Evolutionary conservation across 192 early-diverging fungal genomes (phyloP), one percentile per base, ranked within the genome.

Genomic region (Piromyces sp.): DNA sequence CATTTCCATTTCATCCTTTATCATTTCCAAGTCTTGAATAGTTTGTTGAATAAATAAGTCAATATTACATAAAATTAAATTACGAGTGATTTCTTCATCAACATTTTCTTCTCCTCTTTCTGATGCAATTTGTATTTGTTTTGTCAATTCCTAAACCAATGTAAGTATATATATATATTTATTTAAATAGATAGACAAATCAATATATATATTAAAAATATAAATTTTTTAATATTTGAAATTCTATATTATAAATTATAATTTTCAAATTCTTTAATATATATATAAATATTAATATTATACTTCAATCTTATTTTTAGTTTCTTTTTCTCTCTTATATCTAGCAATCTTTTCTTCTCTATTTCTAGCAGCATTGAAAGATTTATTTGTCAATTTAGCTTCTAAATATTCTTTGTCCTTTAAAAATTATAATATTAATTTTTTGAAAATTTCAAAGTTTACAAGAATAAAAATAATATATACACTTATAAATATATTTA

Each of bases 1-100:
- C 90, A 97, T 89, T 26, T 89, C 89, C 11, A 93, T 84, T 86
- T 99, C 97, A 82, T 95, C 92, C 51, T 91, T 84, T 78, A 96
- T 92, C 28, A 90, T 83, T 0, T 87, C 84, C 30, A 96, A 84
- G 26, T 91, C 88, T 40, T 96, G 94, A 36, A 94, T 83, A 0
- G 93, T 86, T 82, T 93, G 89, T 81, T 94, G 87, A 17, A 95
- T 89, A 81, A 91, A 89, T 5, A 94, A 87, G 30, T 94, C 89
- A 79, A 98, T 86, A 22, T 93, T 88, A n/a, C 91, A 89, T 37
- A 95, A 79, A 7, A 91, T 88, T 80, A 92, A 84, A 17, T 95
- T 91, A 15, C 97, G 93, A 79, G 93, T 90, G 40, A 92, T 82
- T 30, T 96, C 95, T 9, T 95, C 94, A 80, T 92, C 85, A n/a